A percentile compares a stretch with the other conserved stretches of the same genome.
Conservation (phyloP, 768 basidiomycete species). For the Rhodotorula babjevae region DNA sequence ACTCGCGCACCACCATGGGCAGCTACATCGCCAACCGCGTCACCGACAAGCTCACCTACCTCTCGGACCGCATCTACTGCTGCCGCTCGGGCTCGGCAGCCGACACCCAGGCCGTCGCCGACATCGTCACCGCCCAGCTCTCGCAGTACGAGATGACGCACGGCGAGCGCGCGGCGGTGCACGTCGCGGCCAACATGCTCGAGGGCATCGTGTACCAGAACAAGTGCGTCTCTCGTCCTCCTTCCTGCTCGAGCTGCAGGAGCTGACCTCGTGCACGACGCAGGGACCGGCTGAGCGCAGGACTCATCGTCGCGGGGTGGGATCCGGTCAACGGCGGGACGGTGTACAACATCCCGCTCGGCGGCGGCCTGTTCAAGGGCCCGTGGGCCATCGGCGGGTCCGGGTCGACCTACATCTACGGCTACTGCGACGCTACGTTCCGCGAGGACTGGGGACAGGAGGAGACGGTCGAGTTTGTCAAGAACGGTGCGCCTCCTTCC, state of each 20-base stretch:
- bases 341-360: constrained; percentile 94
- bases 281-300: constrained; percentile 61
- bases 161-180: constrained; percentile 65
- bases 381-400: constrained; percentile 95
- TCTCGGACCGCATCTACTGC: constrained; percentile 98
- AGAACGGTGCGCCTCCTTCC: constrained; percentile 67
- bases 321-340: constrained; percentile 83
- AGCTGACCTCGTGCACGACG: too few relatives aligned
- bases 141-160: constrained; percentile 47
- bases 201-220: constrained; percentile 86
- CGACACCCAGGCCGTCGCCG: constrained; percentile 94
- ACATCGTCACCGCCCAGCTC: constrained; percentile 51
- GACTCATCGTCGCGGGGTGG: constrained; percentile 98
- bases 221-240: constrained; percentile 58
- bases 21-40: constrained; percentile 97
- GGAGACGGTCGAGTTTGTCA: constrained; percentile 88
- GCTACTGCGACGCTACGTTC: constrained; percentile 98
- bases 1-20: constrained; percentile 93
- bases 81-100: constrained; percentile 95
- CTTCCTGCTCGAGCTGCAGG: background rate
- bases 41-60: constrained; percentile 78
- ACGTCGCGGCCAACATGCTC: constrained; percentile 74
- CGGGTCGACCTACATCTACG: constrained; percentile 96
- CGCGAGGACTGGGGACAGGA: constrained; percentile 84
- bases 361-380: constrained; percentile 92